Evolutionary conservation across 768 basidiomycete species (phyloP), one percentile per base, ranked within the genome.

Genomic region (Kwoniella heveanensis): DNA sequence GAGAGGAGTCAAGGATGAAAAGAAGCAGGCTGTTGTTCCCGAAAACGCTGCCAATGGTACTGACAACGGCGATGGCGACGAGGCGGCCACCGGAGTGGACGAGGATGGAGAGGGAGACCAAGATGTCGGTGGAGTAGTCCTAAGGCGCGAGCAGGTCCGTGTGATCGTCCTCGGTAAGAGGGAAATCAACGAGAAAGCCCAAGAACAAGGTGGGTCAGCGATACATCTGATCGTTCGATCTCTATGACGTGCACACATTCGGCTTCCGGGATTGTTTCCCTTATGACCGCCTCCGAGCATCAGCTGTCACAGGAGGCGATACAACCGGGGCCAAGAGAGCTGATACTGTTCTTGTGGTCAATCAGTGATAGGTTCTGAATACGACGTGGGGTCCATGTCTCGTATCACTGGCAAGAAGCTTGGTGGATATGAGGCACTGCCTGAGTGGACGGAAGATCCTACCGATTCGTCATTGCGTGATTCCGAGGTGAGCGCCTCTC

Each of bases 361-460:
- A 55, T 49, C 72, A 65, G 60, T 22, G 10, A 27, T 22, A 22
- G 54, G 22, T 1, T 30, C 21, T 8, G 69, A 69, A 7, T 68
- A 65, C 36, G 63, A 73, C 39, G 71, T 94, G 27, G 92, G 90
- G 24, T 87, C 90, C 1, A 80, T 91, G 64, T 85, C 84, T 10
- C 80, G 86, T 19, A 82, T 91, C 39, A 85, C 84, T 2, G 85
- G 86, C 1, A 86, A 83, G 73, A 80, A 82, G 12, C 82, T 86
- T 76, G 82, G 80, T 4, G 80, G 83, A 48, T 86, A 88, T 61
- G 82, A 77, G 30, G 82, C 63, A 60, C 79, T 95, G 0, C 90
- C 91, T 0, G 91, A 91, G 70, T 96, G 94, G 94, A 83, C 90
- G 5, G 91, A 94, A 77, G 83, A 86, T 58, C 92, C 92, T 0